Evolutionary conservation across 106 monocot species (phyloP), one percentile per base, ranked within the genome.

Genomic region (Narthecium ossifragum): DNA sequence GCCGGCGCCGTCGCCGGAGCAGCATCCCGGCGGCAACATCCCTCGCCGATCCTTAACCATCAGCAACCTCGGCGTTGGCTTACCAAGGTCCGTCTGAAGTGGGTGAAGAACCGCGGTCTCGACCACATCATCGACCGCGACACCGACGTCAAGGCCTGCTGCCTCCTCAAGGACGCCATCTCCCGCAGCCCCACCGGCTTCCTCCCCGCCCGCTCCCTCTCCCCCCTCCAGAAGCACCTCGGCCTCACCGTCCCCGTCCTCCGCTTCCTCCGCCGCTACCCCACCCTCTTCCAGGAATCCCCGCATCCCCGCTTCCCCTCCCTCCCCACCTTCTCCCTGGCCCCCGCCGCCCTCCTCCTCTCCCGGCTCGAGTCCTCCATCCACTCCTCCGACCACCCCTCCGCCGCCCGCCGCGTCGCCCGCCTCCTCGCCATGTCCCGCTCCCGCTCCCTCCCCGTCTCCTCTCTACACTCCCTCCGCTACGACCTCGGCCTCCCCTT

Each of bases 41-140:
- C n/a, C n/a, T n/a, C n/a, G n/a, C n/a, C n/a, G n/a, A n/a, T n/a
- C n/a, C n/a, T n/a, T n/a, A n/a, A n/a, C n/a, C n/a, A n/a, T n/a
- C n/a, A 4, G 6, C 43, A 4, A 7, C 4, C 43, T 18, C 15
- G 29, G 46, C 70, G 77, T 31, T 55, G 61, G 2, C 49, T 49
- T 0, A 24, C 23, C 6, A 81, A 80, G 50, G 85, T 89, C 38
- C 85, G 93, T 12, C 80, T 94, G 31, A 94, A 94, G 62, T 89
- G 89, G 89, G 85, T 94, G 41, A 94, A 94, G 61, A 85, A 73
- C 70, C 74, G 80, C 8, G 85, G 85, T 31, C 67, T 93, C 6
- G 93, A 89, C 65, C 85, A 94, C 89, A 89, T 94, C 65, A 94
- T 94, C 77, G 83, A 77, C 59, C 79, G 89, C 33, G 89, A 89